Evolutionary conservation across 306 rosid genomes (phyloP).

Genomic region (Prunus mume): DNA sequence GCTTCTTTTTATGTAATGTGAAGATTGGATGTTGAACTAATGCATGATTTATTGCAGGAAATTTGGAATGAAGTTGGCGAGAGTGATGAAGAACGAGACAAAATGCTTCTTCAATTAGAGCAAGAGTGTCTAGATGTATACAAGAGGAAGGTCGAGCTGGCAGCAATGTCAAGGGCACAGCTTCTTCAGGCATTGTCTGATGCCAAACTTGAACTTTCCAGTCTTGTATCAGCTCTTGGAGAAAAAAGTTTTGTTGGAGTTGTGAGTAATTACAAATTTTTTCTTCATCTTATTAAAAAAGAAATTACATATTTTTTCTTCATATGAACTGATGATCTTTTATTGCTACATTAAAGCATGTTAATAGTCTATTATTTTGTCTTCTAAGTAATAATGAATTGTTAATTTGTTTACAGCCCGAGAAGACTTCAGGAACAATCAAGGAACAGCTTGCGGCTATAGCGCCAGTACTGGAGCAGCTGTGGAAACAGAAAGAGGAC

Average conservation of each 20-base stretch:
- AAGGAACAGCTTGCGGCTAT: constrained; percentile 78
- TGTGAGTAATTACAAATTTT: constrained; percentile 28
- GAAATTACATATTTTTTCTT: neutral
- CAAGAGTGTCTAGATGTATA: constrained; percentile 96
- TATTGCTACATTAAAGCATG: neutral
- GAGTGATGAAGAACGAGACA: constrained; percentile 87
- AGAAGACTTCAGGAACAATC: constrained; percentile 53
- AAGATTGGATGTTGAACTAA: constrained; percentile 5
- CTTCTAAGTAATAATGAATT: neutral
- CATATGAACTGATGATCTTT: neutral
- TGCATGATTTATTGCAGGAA: constrained; percentile 46
- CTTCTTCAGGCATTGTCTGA: constrained; percentile 87
- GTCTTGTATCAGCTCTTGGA: constrained; percentile 85
- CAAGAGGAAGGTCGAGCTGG: constrained; percentile 94
- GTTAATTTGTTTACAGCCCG: constrained; percentile 39
- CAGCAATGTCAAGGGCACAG: constrained; percentile 90
- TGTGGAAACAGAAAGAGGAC: constrained; percentile 92
- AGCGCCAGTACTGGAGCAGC: constrained; percentile 81
- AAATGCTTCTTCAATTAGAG: constrained; percentile 97
- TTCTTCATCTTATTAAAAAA: neutral
- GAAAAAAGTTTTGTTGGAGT: constrained; percentile 55
- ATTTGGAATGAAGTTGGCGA: constrained; percentile 99
- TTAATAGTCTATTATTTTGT: neutral
- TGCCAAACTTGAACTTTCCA: constrained; percentile 73
- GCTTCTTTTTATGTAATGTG: neutral